A percentile compares a stretch with the other conserved stretches of the same genome.
Conservation (phyloP, 441 rosid species). For the Pelargonium cotyledonis region DNA sequence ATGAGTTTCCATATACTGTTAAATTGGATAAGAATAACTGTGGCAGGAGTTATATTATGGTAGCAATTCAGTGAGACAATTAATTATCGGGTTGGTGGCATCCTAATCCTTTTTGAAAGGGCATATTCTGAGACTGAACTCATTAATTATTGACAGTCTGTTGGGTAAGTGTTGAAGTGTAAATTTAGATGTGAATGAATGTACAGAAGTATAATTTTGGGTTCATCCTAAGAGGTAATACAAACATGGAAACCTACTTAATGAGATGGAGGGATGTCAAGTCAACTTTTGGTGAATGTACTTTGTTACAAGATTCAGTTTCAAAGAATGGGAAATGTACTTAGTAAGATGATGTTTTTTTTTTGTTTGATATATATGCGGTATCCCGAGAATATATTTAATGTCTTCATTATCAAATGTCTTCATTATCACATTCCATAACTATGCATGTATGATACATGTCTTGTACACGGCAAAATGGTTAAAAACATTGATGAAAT, state of each 20-base stretch:
- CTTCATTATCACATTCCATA: not conserved
- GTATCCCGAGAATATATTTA: not conserved
- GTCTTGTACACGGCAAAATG: not conserved
- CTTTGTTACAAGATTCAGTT: not conserved
- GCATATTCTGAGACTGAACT: not conserved
- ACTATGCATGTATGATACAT: not conserved
- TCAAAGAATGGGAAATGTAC: conserved; percentile 4
- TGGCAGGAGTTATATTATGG: not conserved
- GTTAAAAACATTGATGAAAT: too few species aligned
- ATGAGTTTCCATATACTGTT: not conserved
- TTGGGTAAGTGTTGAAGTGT: not conserved
- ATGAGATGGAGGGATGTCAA: not conserved
- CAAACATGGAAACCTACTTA: conserved; percentile 7
- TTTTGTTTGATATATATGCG: not conserved
- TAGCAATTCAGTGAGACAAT: not conserved
- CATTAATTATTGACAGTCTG: not conserved
- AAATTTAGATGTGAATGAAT: not conserved
- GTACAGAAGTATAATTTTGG: conserved; percentile 2
- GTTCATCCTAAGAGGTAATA: not conserved
- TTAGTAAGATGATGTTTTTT: not conserved
- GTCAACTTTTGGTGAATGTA: conserved; percentile 6
- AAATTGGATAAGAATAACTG: not conserved
- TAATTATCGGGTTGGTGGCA: not conserved
- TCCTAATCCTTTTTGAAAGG: not conserved
- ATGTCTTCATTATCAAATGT: not conserved